Evolutionary conservation across 164 flowering plant genomes (phyloP).

Genomic region (Magnolia kwangsiensis): DNA sequence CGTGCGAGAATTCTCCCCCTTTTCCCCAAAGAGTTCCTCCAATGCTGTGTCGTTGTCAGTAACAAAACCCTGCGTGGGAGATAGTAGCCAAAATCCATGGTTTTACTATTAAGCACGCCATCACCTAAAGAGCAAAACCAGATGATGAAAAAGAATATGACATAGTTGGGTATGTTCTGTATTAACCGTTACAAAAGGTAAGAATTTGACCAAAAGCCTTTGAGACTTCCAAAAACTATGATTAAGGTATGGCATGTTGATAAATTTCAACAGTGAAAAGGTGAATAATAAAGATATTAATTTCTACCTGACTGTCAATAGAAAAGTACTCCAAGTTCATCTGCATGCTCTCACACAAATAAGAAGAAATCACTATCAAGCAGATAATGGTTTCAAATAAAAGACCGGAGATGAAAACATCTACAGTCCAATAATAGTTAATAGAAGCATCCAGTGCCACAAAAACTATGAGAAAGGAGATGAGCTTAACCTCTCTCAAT

Average conservation of each 20-base stretch:
- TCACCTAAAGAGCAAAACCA: not conserved
- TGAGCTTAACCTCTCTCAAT: conserved; percentile 68
- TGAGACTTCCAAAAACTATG: not conserved
- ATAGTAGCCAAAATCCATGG: not conserved
- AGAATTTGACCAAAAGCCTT: not conserved
- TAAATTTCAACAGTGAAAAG: not conserved
- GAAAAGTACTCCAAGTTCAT: conserved; percentile 98
- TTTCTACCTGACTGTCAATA: conserved; percentile 86
- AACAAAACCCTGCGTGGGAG: conserved; percentile 58
- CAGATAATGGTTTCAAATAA: conserved; percentile 9
- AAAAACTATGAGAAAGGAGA: conserved; percentile 1
- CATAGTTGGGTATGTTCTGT: not conserved
- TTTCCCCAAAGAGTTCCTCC: conserved; percentile 80
- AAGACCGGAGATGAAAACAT: not conserved
- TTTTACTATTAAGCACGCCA: not conserved
- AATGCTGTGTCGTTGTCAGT: conserved; percentile 88
- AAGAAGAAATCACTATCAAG: conserved; percentile 12
- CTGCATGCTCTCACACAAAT: conserved; percentile 44
- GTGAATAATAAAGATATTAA: not conserved
- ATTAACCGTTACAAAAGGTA: not conserved
- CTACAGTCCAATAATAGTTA: not conserved
- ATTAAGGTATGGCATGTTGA: not conserved
- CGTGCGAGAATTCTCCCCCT: conserved; percentile 54
- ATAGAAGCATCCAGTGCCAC: conserved; percentile 1
- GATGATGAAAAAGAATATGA: not conserved